These are phyloP conservation scores for Wickerhamiella spandovensis DNA, from an alignment of 805 yeast genomes.

Conservation along the genomic window DNA sequence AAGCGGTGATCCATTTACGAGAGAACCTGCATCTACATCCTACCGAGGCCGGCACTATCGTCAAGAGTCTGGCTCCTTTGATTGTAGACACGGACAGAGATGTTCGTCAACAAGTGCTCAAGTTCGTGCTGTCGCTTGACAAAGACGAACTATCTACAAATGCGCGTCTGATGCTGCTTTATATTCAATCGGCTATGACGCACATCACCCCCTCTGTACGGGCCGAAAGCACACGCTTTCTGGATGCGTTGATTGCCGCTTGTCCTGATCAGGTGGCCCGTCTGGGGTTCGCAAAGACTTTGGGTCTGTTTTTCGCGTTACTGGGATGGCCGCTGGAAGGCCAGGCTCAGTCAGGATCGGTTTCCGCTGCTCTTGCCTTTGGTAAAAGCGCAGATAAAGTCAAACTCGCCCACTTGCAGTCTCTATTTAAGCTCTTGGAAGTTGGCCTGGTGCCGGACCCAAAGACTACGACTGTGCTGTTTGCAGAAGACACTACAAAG, in stretches of 20 bases:
- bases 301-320: conserved; percentile 54
- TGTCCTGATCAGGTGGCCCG: conserved; percentile 13
- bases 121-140: conserved; percentile 22
- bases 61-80: conserved; percentile 46
- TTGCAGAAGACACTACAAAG: conserved; percentile 11
- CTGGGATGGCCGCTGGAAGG: conserved; percentile 48
- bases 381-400: conserved; percentile 19
- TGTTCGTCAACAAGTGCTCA: conserved; percentile 50
- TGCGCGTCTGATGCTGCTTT: conserved; percentile 35
- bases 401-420: conserved; percentile 15
- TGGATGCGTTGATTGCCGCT: conserved; percentile 40
- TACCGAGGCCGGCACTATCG: conserved; percentile 10
- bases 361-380: conserved; percentile 13
- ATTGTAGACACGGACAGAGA: conserved; percentile 50
- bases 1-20: conserved; percentile 14
- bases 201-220: conserved; percentile 71
- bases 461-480: background rate
- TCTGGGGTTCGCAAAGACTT: conserved; percentile 17
- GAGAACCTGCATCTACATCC: conserved; percentile 9
- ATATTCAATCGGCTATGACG: conserved; percentile 84
- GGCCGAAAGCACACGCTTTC: conserved; percentile 56
- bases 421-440: conserved; percentile 11
- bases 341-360: conserved; percentile 12
- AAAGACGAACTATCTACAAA: conserved; percentile 26
- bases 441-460: conserved; percentile 10